Conservation (phyloP, 2,329 filamentous ascomycete species). For the Arthroderma sp. region DNA sequence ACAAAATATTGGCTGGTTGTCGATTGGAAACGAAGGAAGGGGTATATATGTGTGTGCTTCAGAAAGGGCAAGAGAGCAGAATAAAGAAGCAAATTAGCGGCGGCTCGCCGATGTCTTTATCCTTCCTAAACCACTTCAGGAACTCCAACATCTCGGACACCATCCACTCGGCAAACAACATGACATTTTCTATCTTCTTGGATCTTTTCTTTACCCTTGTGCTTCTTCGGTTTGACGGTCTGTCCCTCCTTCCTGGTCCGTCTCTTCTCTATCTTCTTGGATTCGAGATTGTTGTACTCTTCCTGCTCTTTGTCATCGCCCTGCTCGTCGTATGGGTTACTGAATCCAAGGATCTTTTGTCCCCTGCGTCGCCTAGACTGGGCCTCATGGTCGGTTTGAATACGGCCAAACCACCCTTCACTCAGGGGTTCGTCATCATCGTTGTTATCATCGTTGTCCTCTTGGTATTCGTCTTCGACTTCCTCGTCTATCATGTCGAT, state of each 20-base stretch:
- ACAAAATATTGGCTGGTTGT: too few relatives aligned
- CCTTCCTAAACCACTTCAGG: conserved; percentile 10
- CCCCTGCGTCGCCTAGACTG: too few relatives aligned
- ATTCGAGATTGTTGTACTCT: neutral
- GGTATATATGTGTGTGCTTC: too few relatives aligned
- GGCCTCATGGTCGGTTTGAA: too few relatives aligned
- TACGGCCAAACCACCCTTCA: too few relatives aligned
- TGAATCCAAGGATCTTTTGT: too few relatives aligned
- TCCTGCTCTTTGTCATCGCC: neutral
- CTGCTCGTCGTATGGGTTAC: too few relatives aligned
- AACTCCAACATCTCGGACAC: conserved; percentile 8
- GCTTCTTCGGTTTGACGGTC: neutral
- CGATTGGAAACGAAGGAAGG: too few relatives aligned
- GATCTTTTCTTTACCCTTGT: neutral
- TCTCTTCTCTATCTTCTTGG: neutral
- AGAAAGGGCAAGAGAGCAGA: too few relatives aligned
- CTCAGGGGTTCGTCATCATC: too few relatives aligned
- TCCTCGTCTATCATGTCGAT: neutral
- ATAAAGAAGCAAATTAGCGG: too few relatives aligned
- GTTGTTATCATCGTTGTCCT: neutral
- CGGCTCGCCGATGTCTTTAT: too few relatives aligned
- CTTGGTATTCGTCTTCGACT: neutral
- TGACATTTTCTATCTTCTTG: conserved; percentile 6
- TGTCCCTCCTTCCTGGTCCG: neutral
- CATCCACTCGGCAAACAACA: conserved; percentile 10